Evolutionary conservation across 257 asterid species (phyloP).

Genomic region (Nicotiana tabacum): DNA sequence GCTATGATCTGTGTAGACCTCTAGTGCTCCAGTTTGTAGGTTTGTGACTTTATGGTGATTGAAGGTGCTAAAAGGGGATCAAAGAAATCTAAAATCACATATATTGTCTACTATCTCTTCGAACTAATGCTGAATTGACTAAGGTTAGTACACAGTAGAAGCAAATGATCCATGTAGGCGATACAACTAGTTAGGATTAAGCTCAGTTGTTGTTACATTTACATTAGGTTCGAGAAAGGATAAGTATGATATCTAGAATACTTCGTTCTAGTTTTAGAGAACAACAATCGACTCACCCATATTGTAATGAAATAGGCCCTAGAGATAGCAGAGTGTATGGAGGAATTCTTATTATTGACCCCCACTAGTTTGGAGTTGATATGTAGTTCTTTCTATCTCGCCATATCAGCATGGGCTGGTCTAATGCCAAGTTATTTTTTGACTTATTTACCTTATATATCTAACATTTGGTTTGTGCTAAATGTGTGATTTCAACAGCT

Average conservation of each 20-base stretch:
- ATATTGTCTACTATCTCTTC: neutral
- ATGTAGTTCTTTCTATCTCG: neutral
- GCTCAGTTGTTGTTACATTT: neutral
- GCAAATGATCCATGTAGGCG: neutral
- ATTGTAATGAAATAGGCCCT: neutral
- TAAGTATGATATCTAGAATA: neutral
- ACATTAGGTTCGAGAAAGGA: neutral
- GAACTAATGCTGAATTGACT: neutral
- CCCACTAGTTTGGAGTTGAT: neutral
- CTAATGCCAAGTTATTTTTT: neutral
- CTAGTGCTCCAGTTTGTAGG: neutral
- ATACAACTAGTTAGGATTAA: neutral
- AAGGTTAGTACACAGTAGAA: neutral
- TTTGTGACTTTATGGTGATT: neutral
- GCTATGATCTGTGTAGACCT: neutral
- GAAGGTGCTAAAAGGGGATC: neutral
- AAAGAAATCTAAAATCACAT: neutral
- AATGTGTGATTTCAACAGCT: conserved; percentile 47
- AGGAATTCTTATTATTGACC: neutral
- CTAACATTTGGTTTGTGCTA: neutral
- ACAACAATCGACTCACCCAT: neutral
- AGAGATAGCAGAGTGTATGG: neutral
- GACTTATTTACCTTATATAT: neutral
- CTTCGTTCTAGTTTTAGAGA: neutral
- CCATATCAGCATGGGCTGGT: neutral